A percentile compares a stretch with the other conserved stretches of the same genome.
phyloP scores from a whole-genome alignment of 805 yeast genomes.

The Jamesozyma hellenica region DNA sequence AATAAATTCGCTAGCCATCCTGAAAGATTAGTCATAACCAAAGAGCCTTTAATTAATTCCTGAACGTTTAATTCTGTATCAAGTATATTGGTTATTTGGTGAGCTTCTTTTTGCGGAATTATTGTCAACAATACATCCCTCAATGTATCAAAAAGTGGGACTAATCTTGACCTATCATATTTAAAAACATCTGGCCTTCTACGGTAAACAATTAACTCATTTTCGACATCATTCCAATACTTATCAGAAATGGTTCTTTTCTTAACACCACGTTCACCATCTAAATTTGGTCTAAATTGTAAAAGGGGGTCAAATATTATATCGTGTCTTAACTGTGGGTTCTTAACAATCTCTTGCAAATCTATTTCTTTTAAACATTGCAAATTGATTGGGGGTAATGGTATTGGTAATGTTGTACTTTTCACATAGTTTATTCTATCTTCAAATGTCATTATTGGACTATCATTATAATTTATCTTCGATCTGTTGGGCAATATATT shows the following conservation, averaged over 20 bases:
- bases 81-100: constrained; percentile 56
- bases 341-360: constrained; percentile 75
- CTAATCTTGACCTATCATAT: constrained; percentile 39
- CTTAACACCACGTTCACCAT: constrained; percentile 79
- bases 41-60: constrained; percentile 60
- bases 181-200: constrained; percentile 21
- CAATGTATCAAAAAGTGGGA: constrained; percentile 66
- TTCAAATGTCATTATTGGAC: constrained; percentile 11
- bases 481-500: constrained; percentile 1
- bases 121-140: constrained; percentile 65
- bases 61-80: constrained; percentile 70
- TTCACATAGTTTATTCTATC: constrained; percentile 19
- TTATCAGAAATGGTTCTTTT: constrained; percentile 67
- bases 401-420: constrained; percentile 30
- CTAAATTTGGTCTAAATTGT: constrained; percentile 84
- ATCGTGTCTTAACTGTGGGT: constrained; percentile 89
- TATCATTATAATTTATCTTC: neutral
- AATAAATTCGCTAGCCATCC: constrained; percentile 68
- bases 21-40: constrained; percentile 61
- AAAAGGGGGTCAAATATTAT: constrained; percentile 84
- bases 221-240: constrained; percentile 72
- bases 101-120: constrained; percentile 67
- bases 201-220: constrained; percentile 46
- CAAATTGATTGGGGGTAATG: constrained; percentile 73
- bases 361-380: constrained; percentile 80